phyloP scores from a whole-genome alignment of 345 rosid species.

The Anacardium occidentale region DNA sequence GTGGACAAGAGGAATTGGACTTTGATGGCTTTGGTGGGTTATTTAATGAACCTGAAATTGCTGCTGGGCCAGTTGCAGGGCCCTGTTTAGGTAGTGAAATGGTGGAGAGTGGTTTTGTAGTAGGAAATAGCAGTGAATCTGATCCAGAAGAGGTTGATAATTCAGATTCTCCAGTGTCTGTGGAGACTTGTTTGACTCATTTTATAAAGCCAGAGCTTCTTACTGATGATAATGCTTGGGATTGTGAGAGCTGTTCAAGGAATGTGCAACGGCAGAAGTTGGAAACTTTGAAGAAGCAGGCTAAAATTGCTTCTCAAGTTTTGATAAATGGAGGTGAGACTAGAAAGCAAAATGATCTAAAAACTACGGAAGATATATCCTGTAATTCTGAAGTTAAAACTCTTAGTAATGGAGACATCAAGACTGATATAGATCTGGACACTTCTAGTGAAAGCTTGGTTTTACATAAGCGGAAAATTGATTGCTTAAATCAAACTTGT shows the following conservation, averaged over 20 bases:
- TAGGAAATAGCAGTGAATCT: constrained; percentile 68
- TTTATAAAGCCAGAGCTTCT: constrained; percentile 83
- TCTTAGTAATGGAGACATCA: constrained; percentile 33
- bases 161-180: constrained; percentile 78
- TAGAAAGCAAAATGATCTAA: constrained; percentile 20
- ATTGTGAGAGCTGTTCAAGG: constrained; percentile 84
- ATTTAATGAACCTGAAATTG: constrained; percentile 79
- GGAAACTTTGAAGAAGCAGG: constrained; percentile 43
- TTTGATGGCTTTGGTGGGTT: constrained; percentile 86
- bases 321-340: constrained; percentile 31
- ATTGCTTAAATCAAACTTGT: constrained; percentile 27
- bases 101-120: constrained; percentile 48
- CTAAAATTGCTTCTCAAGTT: constrained; percentile 25
- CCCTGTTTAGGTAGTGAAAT: constrained; percentile 55
- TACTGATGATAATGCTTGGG: constrained; percentile 91
- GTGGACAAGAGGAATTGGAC: constrained; percentile 53
- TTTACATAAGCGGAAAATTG: constrained; percentile 23
- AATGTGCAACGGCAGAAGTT: constrained; percentile 39
- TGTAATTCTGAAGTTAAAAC: constrained; percentile 25
- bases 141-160: constrained; percentile 95
- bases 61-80: constrained; percentile 52
- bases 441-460: constrained; percentile 22
- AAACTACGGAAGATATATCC: constrained; percentile 17
- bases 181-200: constrained; percentile 87
- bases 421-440: constrained; percentile 15